Conservation (phyloP, 352 stramenopile species). For the Aphanomyces euteiches region DNA sequence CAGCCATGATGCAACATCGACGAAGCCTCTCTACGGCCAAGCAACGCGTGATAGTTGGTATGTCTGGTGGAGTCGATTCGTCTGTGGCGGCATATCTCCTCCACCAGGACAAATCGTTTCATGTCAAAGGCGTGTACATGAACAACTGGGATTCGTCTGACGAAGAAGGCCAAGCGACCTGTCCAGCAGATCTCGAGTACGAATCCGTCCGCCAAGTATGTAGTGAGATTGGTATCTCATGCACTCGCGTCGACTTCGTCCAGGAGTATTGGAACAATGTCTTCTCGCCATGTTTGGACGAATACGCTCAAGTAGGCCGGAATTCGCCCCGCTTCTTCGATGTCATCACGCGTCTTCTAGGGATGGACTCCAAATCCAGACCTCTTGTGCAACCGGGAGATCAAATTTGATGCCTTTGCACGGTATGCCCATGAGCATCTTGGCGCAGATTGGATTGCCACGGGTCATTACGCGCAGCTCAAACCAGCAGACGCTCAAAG, state of each 20-base stretch:
- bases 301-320: slow-evolving; percentile 50
- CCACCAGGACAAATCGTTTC: slow-evolving; percentile 76
- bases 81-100: slow-evolving; percentile 93
- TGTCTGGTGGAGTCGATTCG: slow-evolving; percentile 98
- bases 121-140: slow-evolving; percentile 97
- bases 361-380: slow-evolving; percentile 91
- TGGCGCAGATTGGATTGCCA: slow-evolving; percentile 91
- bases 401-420: slow-evolving; percentile 98
- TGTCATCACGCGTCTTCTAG: slow-evolving; percentile 17
- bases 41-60: slow-evolving; percentile 88
- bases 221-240: slow-evolving; percentile 85
- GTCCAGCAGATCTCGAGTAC: slow-evolving; percentile 88
- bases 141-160: slow-evolving; percentile 97
- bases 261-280: slow-evolving; percentile 98
- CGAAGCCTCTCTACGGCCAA: slow-evolving; percentile 11
- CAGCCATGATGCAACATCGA: neutral
- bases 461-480: slow-evolving; percentile 93
- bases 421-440: slow-evolving; percentile 81
- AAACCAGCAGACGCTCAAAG: neutral
- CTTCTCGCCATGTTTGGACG: slow-evolving; percentile 95
- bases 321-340: neutral
- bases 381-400: slow-evolving; percentile 96
- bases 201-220: slow-evolving; percentile 91
- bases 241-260: slow-evolving; percentile 76
- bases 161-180: slow-evolving; percentile 82